Conservation (phyloP, 192 early-diverging fungal species). For the Entomortierella chlamydospora region DNA sequence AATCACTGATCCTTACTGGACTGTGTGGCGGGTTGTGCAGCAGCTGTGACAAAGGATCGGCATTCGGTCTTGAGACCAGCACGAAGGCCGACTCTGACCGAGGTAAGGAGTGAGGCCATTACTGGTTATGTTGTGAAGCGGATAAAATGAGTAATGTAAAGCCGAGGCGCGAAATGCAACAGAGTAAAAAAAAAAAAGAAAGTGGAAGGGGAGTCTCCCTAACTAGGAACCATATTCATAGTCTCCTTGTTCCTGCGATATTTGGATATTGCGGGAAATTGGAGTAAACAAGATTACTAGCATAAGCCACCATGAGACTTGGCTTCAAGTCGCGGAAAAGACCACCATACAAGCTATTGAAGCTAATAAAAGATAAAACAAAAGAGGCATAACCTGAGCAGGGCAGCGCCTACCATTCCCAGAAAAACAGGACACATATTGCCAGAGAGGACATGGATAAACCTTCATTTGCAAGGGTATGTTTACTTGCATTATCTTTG, state of each 20-base stretch:
- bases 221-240: too few relatives aligned
- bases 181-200: background rate
- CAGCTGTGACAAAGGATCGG: conserved; percentile 38
- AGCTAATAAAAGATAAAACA: too few relatives aligned
- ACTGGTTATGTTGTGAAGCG: background rate
- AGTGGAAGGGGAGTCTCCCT: background rate
- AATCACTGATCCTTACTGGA: conserved; percentile 30
- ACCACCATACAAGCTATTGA: too few relatives aligned
- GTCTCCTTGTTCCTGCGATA: background rate
- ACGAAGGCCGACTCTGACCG: conserved; percentile 45
- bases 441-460: too few relatives aligned
- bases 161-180: background rate
- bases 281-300: conserved; percentile 9
- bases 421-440: too few relatives aligned
- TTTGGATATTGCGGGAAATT: background rate
- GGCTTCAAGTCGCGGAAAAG: background rate
- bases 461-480: too few relatives aligned
- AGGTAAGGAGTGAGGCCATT: conserved; percentile 48
- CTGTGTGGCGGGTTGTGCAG: conserved; percentile 48
- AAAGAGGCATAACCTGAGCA: too few relatives aligned
- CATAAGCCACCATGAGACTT: conserved; percentile 2
- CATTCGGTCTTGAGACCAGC: conserved; percentile 25
- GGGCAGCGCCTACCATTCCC: too few relatives aligned
- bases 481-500: too few relatives aligned
- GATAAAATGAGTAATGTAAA: too few relatives aligned